A percentile compares a stretch with the other conserved stretches of the same genome.
Conservation (phyloP, 1,284 basidiomycete genomes). For the Cutaneotrichosporon curvatum region DNA sequence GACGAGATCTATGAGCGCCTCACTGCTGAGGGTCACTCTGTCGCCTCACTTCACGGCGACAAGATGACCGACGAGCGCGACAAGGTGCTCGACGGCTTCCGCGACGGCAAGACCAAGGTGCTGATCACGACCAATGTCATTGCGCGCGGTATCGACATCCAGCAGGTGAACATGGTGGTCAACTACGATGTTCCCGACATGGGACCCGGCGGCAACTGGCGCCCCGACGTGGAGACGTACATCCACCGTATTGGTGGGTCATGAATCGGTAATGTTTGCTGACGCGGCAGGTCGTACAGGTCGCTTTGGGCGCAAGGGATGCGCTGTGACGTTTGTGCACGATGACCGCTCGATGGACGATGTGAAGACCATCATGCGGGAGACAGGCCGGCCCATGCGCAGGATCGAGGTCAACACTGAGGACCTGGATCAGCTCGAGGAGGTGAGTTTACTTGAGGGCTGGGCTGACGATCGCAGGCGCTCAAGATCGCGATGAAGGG, state of each 20-base stretch:
- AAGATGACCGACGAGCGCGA: constrained; percentile 87
- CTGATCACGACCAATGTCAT: constrained; percentile 99
- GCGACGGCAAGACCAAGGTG: constrained; percentile 93
- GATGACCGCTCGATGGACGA: constrained; percentile 73
- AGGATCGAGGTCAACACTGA: constrained; percentile 31
- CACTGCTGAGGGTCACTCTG: constrained; percentile 89
- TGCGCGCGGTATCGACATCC: constrained; percentile 95
- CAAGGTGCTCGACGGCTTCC: constrained; percentile 86
- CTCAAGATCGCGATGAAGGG: constrained; percentile 26
- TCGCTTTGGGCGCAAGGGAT: constrained; percentile 88
- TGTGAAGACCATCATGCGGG: constrained; percentile 75
- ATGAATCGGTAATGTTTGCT: too few relatives aligned
- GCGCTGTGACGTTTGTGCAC: constrained; percentile 94
- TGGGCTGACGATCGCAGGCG: constrained; percentile 11
- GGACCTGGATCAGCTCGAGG: constrained; percentile 42
- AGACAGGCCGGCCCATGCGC: constrained; percentile 55
- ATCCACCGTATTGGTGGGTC: constrained; percentile 89
- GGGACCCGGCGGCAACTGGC: constrained; percentile 44
- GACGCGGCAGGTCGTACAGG: constrained; percentile 66
- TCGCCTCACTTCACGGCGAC: constrained; percentile 90
- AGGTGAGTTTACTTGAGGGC: constrained; percentile 13
- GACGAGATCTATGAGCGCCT: constrained; percentile 88
- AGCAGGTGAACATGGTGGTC: constrained; percentile 98
- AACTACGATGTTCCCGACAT: constrained; percentile 95
- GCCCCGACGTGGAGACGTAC: constrained; percentile 92